Evolutionary conservation across 129 eudicot genomes (phyloP).

Genomic region (Cynara cardunculus): DNA sequence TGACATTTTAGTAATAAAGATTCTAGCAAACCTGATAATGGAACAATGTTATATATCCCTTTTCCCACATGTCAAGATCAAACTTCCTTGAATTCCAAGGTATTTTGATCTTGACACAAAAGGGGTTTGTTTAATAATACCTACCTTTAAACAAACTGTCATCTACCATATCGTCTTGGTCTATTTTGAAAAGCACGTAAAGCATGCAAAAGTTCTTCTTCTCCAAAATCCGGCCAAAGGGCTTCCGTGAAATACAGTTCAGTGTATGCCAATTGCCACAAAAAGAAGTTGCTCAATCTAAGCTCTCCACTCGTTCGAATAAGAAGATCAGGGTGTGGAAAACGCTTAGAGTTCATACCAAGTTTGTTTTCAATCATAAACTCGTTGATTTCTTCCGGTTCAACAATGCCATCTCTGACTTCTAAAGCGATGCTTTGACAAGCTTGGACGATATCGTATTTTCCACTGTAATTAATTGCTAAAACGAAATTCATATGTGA

Average conservation of each 20-base stretch:
- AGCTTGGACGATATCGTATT: conserved; percentile 58
- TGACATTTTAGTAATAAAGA: no score
- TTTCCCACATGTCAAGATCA: no score
- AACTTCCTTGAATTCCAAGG: no score
- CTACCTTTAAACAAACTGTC: background rate
- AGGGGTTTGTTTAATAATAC: background rate
- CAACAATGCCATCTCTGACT: conserved; percentile 51
- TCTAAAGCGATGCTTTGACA: conserved; percentile 49
- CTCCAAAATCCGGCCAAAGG: conserved; percentile 80
- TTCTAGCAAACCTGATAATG: no score
- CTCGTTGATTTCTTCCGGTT: conserved; percentile 50
- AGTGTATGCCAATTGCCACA: conserved; percentile 76
- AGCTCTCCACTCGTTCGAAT: conserved; percentile 73
- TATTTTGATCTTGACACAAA: no score
- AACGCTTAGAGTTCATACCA: conserved; percentile 36
- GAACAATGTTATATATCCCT: no score
- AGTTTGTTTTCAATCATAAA: conserved; percentile 46
- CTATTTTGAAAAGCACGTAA: conserved; percentile 53
- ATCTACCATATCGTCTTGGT: conserved; percentile 58
- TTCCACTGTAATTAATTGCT: conserved; percentile 61
- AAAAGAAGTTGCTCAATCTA: conserved; percentile 63
- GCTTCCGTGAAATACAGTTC: conserved; percentile 50
- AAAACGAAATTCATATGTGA: conserved; percentile 50
- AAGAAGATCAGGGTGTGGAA: conserved; percentile 61
- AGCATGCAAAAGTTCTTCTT: conserved; percentile 55